Conservation (phyloP, 2,329 filamentous ascomycete species). For the Nectriaceae sp. region DNA sequence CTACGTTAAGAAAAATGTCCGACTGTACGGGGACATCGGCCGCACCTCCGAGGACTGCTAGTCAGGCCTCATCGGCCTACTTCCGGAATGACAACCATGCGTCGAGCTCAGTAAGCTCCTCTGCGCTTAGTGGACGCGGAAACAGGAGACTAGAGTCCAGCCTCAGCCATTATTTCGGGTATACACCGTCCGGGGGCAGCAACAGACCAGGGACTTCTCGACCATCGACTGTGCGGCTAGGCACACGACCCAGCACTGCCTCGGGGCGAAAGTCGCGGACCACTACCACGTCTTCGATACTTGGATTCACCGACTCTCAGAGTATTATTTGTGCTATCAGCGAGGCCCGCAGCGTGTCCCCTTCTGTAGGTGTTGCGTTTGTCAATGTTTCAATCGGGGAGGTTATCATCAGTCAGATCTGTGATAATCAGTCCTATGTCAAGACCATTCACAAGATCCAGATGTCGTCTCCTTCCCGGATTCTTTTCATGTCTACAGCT, state of each 20-base stretch:
- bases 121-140: conserved; percentile 1
- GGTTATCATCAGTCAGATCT: conserved; percentile 84
- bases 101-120: neutral
- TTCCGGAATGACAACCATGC: conserved; percentile 17
- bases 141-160: conserved; percentile 8
- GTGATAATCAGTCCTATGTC: conserved; percentile 89
- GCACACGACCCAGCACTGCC: conserved; percentile 39
- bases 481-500: conserved; percentile 76
- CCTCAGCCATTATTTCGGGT: conserved; percentile 4
- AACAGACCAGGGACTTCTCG: conserved; percentile 19
- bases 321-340: conserved; percentile 85
- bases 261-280: conserved; percentile 49
- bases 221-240: conserved; percentile 19
- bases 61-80: conserved; percentile 23
- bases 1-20: too few relatives aligned
- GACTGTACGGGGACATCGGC: neutral
- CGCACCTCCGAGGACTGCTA: conserved; percentile 8
- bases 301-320: conserved; percentile 56
- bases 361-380: conserved; percentile 82
- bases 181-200: conserved; percentile 17
- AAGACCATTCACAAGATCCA: conserved; percentile 84
- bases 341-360: conserved; percentile 84
- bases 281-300: conserved; percentile 36
- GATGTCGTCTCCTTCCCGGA: conserved; percentile 76
- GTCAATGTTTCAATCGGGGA: conserved; percentile 85